Evolutionary conservation across 495 filamentous ascomycete species (phyloP).

Genomic region (Lasiosphaeria ovina): DNA sequence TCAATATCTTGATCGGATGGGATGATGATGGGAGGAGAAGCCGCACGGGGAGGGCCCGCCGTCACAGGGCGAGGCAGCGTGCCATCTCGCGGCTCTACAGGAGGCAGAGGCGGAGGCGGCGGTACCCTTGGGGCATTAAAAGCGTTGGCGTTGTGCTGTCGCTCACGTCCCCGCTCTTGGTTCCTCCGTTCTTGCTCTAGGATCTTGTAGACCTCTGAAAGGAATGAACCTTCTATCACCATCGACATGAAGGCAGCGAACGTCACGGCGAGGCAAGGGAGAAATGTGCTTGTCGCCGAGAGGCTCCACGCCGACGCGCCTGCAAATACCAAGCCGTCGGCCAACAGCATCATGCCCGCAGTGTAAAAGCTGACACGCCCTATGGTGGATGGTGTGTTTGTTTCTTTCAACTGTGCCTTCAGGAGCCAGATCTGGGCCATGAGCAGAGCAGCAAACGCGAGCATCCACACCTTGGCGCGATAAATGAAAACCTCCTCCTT

Average conservation of each 20-base stretch:
- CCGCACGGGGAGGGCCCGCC: slow-evolving; percentile 36
- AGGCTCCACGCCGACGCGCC: slow-evolving; percentile 63
- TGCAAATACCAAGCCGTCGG: slow-evolving; percentile 68
- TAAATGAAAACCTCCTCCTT: slow-evolving; percentile 75
- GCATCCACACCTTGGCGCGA: slow-evolving; percentile 62
- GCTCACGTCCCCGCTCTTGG: slow-evolving; percentile 48
- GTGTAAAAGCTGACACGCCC: slow-evolving; percentile 90
- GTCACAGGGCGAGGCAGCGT: slow-evolving; percentile 64
- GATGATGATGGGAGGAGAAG: slow-evolving; percentile 66
- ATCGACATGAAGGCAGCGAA: slow-evolving; percentile 63
- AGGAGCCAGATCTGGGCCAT: slow-evolving; percentile 72
- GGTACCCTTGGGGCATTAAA: slow-evolving; percentile 31
- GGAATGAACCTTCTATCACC: slow-evolving; percentile 74
- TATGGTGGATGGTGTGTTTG: slow-evolving; percentile 89
- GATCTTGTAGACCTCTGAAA: slow-evolving; percentile 82
- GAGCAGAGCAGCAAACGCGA: slow-evolving; percentile 62
- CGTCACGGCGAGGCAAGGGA: slow-evolving; percentile 71
- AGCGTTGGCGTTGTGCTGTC: slow-evolving; percentile 27
- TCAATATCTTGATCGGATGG: slow-evolving; percentile 81
- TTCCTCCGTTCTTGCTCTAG: slow-evolving; percentile 79
- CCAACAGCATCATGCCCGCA: slow-evolving; percentile 78
- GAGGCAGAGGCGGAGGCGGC: slow-evolving; percentile 16
- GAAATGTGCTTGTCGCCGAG: slow-evolving; percentile 60
- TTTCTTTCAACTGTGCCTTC: slow-evolving; percentile 83
- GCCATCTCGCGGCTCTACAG: slow-evolving; percentile 35